Evolutionary conservation across 257 asterid species (phyloP).

Genomic region (Primulina huaijiensis): DNA sequence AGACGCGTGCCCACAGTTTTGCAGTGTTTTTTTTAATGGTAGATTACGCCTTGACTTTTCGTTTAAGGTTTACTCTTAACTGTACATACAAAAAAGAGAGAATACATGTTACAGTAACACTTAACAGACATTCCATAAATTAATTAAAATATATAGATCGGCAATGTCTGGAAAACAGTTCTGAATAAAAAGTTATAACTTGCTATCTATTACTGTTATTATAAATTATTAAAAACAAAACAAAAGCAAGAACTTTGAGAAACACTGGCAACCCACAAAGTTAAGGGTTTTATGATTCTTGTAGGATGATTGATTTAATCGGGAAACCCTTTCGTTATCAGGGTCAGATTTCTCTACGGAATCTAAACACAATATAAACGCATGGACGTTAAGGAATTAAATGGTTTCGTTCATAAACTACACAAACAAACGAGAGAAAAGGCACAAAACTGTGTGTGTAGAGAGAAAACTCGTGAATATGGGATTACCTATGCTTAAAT

Average conservation of each 20-base stretch:
- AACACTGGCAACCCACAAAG: background rate
- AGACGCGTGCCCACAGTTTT: constrained; percentile 28
- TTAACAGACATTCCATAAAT: constrained; percentile 17
- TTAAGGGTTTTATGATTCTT: background rate
- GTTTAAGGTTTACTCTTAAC: constrained; percentile 29
- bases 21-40: constrained; percentile 15
- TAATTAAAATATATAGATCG: background rate
- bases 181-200: too few relatives aligned
- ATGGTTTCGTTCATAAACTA: background rate
- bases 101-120: constrained; percentile 16
- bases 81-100: constrained; percentile 15
- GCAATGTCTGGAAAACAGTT: background rate
- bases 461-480: background rate
- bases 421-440: background rate
- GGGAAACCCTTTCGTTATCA: background rate
- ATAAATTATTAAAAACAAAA: too few relatives aligned
- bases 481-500: constrained; percentile 58
- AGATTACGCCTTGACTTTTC: constrained; percentile 25
- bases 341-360: background rate
- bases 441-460: background rate
- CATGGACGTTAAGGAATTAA: background rate
- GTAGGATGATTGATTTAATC: background rate
- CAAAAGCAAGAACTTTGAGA: background rate
- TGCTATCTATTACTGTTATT: background rate
- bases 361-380: background rate